Conservation (phyloP, 495 filamentous ascomycete genomes). For the Penicillium maclennaniae region DNA sequence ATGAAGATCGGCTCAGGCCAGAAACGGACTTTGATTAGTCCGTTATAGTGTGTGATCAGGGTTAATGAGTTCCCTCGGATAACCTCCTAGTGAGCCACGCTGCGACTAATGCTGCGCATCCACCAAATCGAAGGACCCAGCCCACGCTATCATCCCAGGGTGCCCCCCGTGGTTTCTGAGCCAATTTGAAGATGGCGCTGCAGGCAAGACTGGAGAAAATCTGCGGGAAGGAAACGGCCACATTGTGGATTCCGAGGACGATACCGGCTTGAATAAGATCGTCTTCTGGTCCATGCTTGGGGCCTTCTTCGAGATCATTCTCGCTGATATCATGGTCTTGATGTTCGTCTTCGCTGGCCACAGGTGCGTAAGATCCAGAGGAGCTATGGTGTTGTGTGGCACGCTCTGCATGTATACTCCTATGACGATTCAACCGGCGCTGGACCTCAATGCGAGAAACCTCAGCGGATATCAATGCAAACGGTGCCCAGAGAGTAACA, state of each 20-base stretch:
- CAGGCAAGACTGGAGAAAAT: constrained; percentile 80
- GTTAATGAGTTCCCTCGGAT: constrained; percentile 30
- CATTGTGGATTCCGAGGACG: constrained; percentile 87
- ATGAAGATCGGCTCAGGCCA: neutral
- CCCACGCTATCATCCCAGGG: constrained; percentile 83
- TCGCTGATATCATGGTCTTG: neutral
- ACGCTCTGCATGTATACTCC: constrained; percentile 14
- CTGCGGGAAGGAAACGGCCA: constrained; percentile 82
- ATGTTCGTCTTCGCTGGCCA: constrained; percentile 10
- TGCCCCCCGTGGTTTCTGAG: constrained; percentile 78
- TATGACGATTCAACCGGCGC: constrained; percentile 49
- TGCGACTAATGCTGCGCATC: constrained; percentile 70
- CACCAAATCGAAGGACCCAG: constrained; percentile 78
- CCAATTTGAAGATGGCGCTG: constrained; percentile 71
- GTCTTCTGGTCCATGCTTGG: constrained; percentile 20
- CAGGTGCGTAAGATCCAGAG: constrained; percentile 8
- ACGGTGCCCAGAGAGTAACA: constrained; percentile 85
- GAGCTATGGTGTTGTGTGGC: neutral
- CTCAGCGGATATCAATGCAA: constrained; percentile 86
- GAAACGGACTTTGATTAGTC: neutral
- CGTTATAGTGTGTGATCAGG: neutral
- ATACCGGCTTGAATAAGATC: constrained; percentile 69
- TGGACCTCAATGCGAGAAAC: constrained; percentile 73
- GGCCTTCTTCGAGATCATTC: constrained; percentile 30
- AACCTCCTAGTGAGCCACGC: constrained; percentile 58